A percentile compares a stretch with the other conserved stretches of the same genome.
These are phyloP conservation scores for Pythium periplocum DNA, from an alignment of 352 stramenopile species.

Conservation along the genomic window DNA sequence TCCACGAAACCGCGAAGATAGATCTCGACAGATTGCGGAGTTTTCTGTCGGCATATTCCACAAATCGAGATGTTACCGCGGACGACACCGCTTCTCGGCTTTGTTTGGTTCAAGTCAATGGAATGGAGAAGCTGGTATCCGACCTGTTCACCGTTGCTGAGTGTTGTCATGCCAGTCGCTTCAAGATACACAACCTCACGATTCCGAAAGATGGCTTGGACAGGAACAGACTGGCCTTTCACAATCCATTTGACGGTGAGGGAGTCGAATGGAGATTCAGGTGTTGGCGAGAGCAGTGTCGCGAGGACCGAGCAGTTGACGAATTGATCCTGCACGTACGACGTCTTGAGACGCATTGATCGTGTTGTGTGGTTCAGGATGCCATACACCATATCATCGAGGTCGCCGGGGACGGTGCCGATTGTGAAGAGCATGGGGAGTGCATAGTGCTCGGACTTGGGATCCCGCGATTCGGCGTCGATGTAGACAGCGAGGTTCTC, in stretches of 20 bases:
- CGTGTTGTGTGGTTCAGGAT: conserved; percentile 29
- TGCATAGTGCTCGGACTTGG: conserved; percentile 5
- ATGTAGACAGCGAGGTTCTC: conserved; percentile 41
- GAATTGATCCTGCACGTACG: conserved; percentile 41
- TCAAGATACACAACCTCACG: conserved; percentile 63
- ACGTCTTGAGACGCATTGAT: conserved; percentile 39
- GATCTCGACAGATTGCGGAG: conserved; percentile 13
- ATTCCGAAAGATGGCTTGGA: conserved; percentile 38
- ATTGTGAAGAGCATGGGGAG: conserved; percentile 13
- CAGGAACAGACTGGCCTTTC: conserved; percentile 30
- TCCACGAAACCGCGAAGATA: conserved; percentile 42
- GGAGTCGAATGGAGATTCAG: conserved; percentile 38
- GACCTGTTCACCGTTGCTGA: conserved; percentile 44
- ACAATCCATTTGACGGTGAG: conserved; percentile 63
- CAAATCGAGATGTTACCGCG: conserved; percentile 51
- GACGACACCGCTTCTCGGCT: conserved; percentile 21
- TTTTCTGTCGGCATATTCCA: conserved; percentile 43
- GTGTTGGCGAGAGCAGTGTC: conserved; percentile 35
- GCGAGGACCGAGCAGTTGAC: conserved; percentile 42
- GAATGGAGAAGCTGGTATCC: conserved; percentile 65
- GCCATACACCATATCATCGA: conserved; percentile 66
- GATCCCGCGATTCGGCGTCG: conserved; percentile 16
- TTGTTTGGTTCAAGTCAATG: conserved; percentile 47
- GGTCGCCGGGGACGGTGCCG: conserved; percentile 38
- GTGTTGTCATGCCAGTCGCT: conserved; percentile 32